Evolutionary conservation across 306 rosid species (phyloP), one percentile per base, ranked within the genome.

Genomic region (Rosa multiflora): DNA sequence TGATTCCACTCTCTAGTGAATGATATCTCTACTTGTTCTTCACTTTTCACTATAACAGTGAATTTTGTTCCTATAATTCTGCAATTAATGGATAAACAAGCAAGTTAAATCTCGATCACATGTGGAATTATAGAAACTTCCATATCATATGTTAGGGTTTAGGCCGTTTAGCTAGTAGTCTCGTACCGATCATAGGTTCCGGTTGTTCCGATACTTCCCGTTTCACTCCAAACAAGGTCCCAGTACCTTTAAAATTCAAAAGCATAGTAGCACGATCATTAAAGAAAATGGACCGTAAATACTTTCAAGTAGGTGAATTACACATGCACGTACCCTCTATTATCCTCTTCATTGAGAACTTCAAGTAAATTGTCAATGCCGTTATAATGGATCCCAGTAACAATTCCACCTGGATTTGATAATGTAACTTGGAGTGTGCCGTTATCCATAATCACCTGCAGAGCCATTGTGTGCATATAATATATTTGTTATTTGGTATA

Each of bases 141-240:
- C 32, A 29, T 0, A 29, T 29, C 32, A 29, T 29, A 29, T 29
- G 32, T 29, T 29, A 29, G 32, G 32, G 32, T 29, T 29, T 26
- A 26, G 29, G 29, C 29, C 29, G 29, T 26, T 26, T 29, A 29
- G 20, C 9, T 48, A 51, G 8, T 35, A 3, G 10, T 32, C 37
- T 72, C 90, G 32, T 87, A 91, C 98, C 84, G 87, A 74, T 94
- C 97, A 81, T 76, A 90, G 61, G 18, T 79, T 56, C 97, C 95
- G 2, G 82, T 75, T 73, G 94, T 87, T 79, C 86, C 84, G 15
- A 85, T 40, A 80, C 85, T 86, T 53, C 85, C 52, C 13, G 92
- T 73, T 49, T 88, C 58, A 86, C 83, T 89, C 97, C 98, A 94
- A 51, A 90, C 94, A 86, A 94, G 91, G 86, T 94, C 98, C 97